Base-by-base conservation (phyloP, 164 flowering plant genomes). In the Stephania japonica region DNA sequence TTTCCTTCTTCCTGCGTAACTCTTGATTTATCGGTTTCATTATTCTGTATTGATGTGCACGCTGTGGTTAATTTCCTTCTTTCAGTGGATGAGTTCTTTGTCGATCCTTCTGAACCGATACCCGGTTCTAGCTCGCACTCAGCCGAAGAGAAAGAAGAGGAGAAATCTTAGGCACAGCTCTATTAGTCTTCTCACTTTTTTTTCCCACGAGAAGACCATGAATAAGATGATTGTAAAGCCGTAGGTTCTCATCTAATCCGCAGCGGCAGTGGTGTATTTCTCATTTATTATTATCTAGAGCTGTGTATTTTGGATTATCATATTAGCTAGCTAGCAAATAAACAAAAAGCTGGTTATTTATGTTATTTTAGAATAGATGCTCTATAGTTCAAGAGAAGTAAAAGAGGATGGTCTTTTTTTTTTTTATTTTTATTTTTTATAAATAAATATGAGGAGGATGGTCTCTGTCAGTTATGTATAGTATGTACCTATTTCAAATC, bases 71-170 rank as follows among this genome's bases (percentile, higher is more conserved):
- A 59, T 44, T 38, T 38, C 68, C 32, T 38, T 65, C 64, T 75
- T 75, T 68, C 93, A 86, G 98, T 88, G 65, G 97, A 90, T 77
- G 98, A 95, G 79, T 92, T 89, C 85, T 91, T 95, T 73, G 99
- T 85, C 65, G 97, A 92, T 69, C 76, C 83, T 26, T 21, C 64
- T n/a, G 64, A 59, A 73, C 61, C 85, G 73, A 38, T 86, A 69
- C 91, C 94, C 10, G 97, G 84, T 38, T 88, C 84, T 56, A 73
- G 80, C 63, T 65, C 81, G 66, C 87, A 80, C 59, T 78, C 81
- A 1, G 87, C 83, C 41, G 85, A 81, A 72, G 87, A 83, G 74
- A 78, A 75, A 5, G 85, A 83, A 67, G 84, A 79, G 70, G 85
- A 81, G 69, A 75, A 70, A 72, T 70, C 83, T 16, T 80, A 74